Evolutionary conservation across 352 stramenopile species (phyloP), one percentile per base, ranked within the genome.

Genomic region (Globisporangium cederbergense): DNA sequence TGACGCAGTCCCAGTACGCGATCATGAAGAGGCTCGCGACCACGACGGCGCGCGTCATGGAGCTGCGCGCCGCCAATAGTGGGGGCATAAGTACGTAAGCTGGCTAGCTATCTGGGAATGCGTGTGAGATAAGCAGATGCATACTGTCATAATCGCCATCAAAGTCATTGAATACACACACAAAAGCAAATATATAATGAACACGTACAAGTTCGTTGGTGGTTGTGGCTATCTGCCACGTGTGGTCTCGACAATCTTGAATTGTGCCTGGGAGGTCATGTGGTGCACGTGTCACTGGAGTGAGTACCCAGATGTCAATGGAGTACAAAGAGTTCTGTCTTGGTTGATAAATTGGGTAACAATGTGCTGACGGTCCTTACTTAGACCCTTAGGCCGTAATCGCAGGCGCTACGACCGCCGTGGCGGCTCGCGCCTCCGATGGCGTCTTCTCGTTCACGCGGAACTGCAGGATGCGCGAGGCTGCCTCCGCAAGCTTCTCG

Each of bases 1-100:
- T 88, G 3, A 76, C 66, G n/a, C 65, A 74, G 30, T 70, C 68
- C 3, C 68, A 88, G 73, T 88, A 84, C 66, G 60, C 76, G 45
- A 60, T 58, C n/a, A 51, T 78, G 13, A 54, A 54, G 18, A 76
- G 71, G 32, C 64, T 79, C 46, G 78, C 78, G 14, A 57, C 58
- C 7, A 85, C 74, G 22, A 73, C 76, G 8, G 64, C 72, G 32
- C 72, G 78, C 53, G 55, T 88, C 16, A 62, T 88, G n/a, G 63
- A 69, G 30, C 60, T 56, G 28, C 68, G 57, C 51, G 52, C 51
- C 49, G 40, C 16, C 10, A 16, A 9, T 38, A 3, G 34, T 10
- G 34, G 34, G 25, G 25, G 25, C 25, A 28, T 38, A 38, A 11
- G 34, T 38, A 38, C 6, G 34, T 7, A 38, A 38, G 34, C 34